phyloP scores from a whole-genome alignment of 2,329 filamentous ascomycete species.

The Raffaelea ambrosiae region DNA sequence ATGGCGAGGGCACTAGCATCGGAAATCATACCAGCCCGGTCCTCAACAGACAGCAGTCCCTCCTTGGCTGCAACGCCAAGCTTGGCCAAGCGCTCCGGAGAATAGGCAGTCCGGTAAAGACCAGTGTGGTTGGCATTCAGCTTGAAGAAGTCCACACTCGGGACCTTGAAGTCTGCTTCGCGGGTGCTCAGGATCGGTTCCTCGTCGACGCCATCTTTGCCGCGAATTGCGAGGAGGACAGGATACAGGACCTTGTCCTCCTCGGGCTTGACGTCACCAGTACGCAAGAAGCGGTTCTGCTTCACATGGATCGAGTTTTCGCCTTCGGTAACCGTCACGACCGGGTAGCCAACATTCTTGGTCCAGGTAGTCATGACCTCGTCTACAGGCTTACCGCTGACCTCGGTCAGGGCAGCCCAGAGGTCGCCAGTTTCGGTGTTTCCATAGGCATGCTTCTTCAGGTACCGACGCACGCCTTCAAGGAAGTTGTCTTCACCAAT shows the following conservation, averaged over 20 bases:
- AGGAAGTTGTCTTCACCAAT: conserved; percentile 89
- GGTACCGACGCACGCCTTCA: conserved; percentile 80
- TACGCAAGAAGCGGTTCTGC: conserved; percentile 91
- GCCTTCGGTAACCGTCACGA: conserved; percentile 77
- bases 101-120: conserved; percentile 85
- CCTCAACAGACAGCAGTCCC: conserved; percentile 75
- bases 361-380: conserved; percentile 95
- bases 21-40: conserved; percentile 88
- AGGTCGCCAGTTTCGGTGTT: conserved; percentile 89
- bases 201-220: conserved; percentile 74
- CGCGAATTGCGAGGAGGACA: conserved; percentile 78
- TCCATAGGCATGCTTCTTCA: conserved; percentile 94
- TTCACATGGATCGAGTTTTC: conserved; percentile 70
- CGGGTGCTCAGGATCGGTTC: conserved; percentile 61
- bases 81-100: conserved; percentile 74
- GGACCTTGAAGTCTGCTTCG: conserved; percentile 68
- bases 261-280: conserved; percentile 85
- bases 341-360: conserved; percentile 89
- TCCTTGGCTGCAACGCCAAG: conserved; percentile 78
- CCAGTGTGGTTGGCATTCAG: conserved; percentile 91
- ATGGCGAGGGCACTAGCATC: conserved; percentile 84
- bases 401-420: conserved; percentile 79
- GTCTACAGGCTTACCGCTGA: conserved; percentile 84
- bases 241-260: conserved; percentile 85
- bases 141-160: conserved; percentile 86